These are phyloP conservation scores for Microthlaspi erraticum DNA, from an alignment of 345 rosid species.

Conservation along the genomic window DNA sequence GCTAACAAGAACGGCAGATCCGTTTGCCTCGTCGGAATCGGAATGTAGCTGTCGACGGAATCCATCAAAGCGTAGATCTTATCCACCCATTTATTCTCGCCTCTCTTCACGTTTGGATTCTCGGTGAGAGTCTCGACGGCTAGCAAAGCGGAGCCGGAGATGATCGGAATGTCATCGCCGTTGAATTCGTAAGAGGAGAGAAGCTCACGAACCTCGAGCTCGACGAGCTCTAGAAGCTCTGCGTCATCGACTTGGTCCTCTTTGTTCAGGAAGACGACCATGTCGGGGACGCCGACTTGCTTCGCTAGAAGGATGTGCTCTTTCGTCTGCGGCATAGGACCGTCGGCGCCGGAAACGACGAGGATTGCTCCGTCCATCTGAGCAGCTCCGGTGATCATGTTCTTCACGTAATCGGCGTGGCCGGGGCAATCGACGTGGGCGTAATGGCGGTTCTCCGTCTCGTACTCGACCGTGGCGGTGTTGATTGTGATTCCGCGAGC, in stretches of 20 bases:
- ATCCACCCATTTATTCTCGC: constrained; percentile 83
- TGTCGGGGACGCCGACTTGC: constrained; percentile 86
- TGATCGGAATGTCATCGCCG: constrained; percentile 79
- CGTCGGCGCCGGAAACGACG: constrained; percentile 79
- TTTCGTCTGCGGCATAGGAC: constrained; percentile 91
- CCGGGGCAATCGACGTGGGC: constrained; percentile 89
- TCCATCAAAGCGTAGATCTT: constrained; percentile 88
- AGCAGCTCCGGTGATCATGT: constrained; percentile 84
- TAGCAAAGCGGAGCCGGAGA: constrained; percentile 78
- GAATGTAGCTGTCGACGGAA: constrained; percentile 75
- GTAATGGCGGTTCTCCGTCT: constrained; percentile 71
- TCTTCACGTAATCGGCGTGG: constrained; percentile 85
- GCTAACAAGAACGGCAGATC: constrained; percentile 82
- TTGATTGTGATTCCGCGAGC: constrained; percentile 82
- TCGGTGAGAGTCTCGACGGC: constrained; percentile 77
- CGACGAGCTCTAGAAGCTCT: constrained; percentile 80
- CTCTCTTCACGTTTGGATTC: constrained; percentile 65
- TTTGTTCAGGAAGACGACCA: constrained; percentile 85
- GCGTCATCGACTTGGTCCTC: constrained; percentile 92
- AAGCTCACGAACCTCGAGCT: constrained; percentile 88
- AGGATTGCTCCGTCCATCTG: constrained; percentile 92
- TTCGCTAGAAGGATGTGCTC: constrained; percentile 81
- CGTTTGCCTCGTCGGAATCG: constrained; percentile 74
- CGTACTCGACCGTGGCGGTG: constrained; percentile 80
- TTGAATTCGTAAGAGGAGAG: constrained; percentile 75